Conservation (phyloP, 352 stramenopile genomes). For the Phytophthora megakarya region DNA sequence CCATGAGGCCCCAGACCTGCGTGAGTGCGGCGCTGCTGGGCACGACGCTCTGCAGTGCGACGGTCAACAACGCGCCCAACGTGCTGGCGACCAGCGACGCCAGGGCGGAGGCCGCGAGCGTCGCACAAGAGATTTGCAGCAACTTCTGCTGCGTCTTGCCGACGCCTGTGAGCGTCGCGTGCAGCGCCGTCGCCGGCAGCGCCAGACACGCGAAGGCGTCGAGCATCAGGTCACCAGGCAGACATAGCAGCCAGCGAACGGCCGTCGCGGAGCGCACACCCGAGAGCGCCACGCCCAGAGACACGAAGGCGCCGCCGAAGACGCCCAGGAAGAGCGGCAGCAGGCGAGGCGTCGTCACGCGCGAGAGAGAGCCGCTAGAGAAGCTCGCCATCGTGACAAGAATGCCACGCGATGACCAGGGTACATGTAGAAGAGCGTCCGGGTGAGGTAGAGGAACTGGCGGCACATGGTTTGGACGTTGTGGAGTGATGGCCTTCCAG, state of each 20-base stretch:
- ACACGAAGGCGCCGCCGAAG: conserved; percentile 24
- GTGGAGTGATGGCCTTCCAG: too few relatives aligned
- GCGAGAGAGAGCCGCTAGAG: conserved; percentile 17
- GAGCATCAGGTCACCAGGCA: conserved; percentile 24
- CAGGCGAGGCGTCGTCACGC: conserved; percentile 6
- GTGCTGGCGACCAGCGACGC: conserved; percentile 50
- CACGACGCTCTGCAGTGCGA: conserved; percentile 46
- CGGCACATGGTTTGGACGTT: conserved; percentile 4
- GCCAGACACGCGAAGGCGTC: conserved; percentile 23
- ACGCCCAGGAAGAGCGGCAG: conserved; percentile 36
- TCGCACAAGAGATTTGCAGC: conserved; percentile 16
- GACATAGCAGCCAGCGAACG: conserved; percentile 47
- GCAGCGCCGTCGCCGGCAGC: conserved; percentile 17
- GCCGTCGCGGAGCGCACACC: conserved; percentile 23
- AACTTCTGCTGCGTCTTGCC: conserved; percentile 15
- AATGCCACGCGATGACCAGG: conserved; percentile 29
- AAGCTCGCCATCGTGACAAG: conserved; percentile 21
- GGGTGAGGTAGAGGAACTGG: conserved; percentile 16
- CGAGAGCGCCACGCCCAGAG: conserved; percentile 47
- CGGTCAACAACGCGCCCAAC: conserved; percentile 51
- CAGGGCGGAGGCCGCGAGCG: conserved; percentile 39
- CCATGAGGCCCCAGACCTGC: conserved; percentile 19
- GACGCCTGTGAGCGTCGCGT: conserved; percentile 17
- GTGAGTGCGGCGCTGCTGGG: conserved; percentile 27
- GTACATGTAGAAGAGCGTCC: conserved; percentile 28